Percentiles rank a stretch among this genome's conserved stretches.
phyloP scores from a whole-genome alignment of 257 asterid species.

The Solanum medicagineum region DNA sequence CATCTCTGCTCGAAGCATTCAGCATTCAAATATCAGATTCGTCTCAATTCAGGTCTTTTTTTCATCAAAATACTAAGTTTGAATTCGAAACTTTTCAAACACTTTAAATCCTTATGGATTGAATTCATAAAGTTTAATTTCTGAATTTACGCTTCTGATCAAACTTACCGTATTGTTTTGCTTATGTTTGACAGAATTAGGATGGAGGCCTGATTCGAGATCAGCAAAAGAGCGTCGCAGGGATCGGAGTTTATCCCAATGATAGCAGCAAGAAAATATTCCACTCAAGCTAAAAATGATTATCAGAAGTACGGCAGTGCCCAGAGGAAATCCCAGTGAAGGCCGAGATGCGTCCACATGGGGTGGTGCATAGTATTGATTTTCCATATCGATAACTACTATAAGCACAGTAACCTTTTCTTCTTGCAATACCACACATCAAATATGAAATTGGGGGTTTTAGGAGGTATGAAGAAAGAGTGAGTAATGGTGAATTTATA shows the following conservation, averaged over 20 bases:
- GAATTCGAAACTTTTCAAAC: too few relatives aligned
- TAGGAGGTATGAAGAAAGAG: not conserved
- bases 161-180: slow-evolving; percentile 24
- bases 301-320: slow-evolving; percentile 75
- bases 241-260: slow-evolving; percentile 87
- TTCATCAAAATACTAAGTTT: too few relatives aligned
- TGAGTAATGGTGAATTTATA: slow-evolving; percentile 26
- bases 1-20: not conserved
- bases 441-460: too few relatives aligned
- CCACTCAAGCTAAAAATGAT: slow-evolving; percentile 82
- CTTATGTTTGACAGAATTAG: slow-evolving; percentile 28
- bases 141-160: too few relatives aligned
- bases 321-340: slow-evolving; percentile 79
- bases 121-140: too few relatives aligned
- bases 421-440: too few relatives aligned
- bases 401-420: too few relatives aligned
- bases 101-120: too few relatives aligned
- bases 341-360: slow-evolving; percentile 50
- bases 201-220: slow-evolving; percentile 27
- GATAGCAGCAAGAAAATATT: slow-evolving; percentile 84
- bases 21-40: too few relatives aligned
- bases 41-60: too few relatives aligned
- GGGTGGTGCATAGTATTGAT: slow-evolving; percentile 34
- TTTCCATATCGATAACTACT: slow-evolving; percentile 25
- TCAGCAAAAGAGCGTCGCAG: slow-evolving; percentile 29